Evolutionary conservation across 169 alveolate species (phyloP).

Genomic region (Plasmodium fragile): DNA sequence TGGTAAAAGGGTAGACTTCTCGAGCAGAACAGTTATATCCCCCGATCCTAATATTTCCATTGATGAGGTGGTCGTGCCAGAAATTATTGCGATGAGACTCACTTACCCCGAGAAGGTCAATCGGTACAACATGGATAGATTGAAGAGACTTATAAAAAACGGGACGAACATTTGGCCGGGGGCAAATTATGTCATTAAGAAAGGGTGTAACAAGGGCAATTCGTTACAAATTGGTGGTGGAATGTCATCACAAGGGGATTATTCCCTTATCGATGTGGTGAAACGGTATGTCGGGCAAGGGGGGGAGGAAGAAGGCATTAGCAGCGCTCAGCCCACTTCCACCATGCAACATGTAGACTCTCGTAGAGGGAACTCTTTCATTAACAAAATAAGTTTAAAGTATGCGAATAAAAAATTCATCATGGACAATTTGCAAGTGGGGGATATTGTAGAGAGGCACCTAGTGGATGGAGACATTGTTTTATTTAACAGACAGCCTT

Average conservation of each 20-base stretch:
- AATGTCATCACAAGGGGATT: neutral
- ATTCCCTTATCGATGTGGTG: constrained; percentile 15
- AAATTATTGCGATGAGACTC: constrained; percentile 95
- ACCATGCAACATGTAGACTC: neutral
- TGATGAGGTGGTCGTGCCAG: constrained; percentile 98
- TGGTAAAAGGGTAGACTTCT: constrained; percentile 99
- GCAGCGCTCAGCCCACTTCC: neutral
- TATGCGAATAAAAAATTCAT: constrained; percentile 91
- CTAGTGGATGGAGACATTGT: constrained; percentile 97
- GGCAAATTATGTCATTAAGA: constrained; percentile 92
- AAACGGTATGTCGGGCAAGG: constrained; percentile 13
- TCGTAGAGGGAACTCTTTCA: neutral
- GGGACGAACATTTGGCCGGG: constrained; percentile 98
- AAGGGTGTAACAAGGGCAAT: neutral
- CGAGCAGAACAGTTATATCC: constrained; percentile 99
- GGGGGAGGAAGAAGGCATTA: neutral
- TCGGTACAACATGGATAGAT: constrained; percentile 89
- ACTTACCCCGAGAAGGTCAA: constrained; percentile 98
- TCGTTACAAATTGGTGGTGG: neutral
- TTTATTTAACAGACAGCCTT: constrained; percentile 98
- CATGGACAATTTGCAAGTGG: constrained; percentile 88
- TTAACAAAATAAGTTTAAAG: constrained; percentile 76
- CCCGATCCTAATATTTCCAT: constrained; percentile 99
- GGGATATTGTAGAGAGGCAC: constrained; percentile 99
- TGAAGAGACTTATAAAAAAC: constrained; percentile 92